A percentile compares a stretch with the other conserved stretches of the same genome.
Evolutionary conservation across 257 asterid species (phyloP).

Genomic region (Solanum virginianum): DNA sequence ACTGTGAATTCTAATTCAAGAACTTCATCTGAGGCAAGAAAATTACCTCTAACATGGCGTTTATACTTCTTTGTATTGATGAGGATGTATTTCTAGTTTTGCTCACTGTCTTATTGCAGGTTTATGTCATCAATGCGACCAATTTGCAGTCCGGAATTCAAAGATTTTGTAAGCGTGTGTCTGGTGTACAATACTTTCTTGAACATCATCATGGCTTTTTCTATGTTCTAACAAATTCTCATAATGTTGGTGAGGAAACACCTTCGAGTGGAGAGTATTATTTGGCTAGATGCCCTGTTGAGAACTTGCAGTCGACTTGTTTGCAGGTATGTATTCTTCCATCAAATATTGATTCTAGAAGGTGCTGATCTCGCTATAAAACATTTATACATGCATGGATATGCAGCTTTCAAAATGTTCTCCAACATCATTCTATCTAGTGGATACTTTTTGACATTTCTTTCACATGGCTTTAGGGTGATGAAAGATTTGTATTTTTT

Average conservation of each 20-base stretch:
- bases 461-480: background rate
- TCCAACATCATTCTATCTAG: background rate
- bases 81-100: background rate
- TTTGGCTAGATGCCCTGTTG: slow-evolving; percentile 58
- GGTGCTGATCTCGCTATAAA: background rate
- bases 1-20: slow-evolving; percentile 97
- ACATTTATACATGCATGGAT: background rate
- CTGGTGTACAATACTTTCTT: slow-evolving; percentile 80
- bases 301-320: slow-evolving; percentile 30
- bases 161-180: slow-evolving; percentile 65
- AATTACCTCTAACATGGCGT: slow-evolving; percentile 25
- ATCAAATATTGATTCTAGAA: background rate
- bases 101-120: slow-evolving; percentile 43
- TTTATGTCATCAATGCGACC: slow-evolving; percentile 51
- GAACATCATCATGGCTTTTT: slow-evolving; percentile 64
- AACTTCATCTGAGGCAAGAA: slow-evolving; percentile 97
- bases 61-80: background rate
- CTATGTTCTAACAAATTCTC: slow-evolving; percentile 80
- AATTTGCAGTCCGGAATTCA: slow-evolving; percentile 35
- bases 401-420: background rate
- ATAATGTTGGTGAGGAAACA: slow-evolving; percentile 18
- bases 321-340: slow-evolving; percentile 38
- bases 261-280: slow-evolving; percentile 41
- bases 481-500: background rate
- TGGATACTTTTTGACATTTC: background rate